Evolutionary conservation across 805 yeast genomes (phyloP).

Genomic region (Yarrowia deformans): DNA sequence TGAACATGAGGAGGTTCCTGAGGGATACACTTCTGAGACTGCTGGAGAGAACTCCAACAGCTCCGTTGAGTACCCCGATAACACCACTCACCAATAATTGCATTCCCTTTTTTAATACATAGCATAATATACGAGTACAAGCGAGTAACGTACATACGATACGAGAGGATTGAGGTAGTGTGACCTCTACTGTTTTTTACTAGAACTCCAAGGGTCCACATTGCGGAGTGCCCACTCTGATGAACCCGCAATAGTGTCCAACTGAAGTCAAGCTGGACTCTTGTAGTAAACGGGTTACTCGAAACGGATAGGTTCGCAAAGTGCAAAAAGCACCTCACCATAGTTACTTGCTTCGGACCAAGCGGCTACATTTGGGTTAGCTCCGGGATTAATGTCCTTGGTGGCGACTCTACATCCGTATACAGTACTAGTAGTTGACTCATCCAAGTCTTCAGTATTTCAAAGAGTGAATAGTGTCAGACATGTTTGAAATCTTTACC

Average conservation of each 20-base stretch:
- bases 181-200: background rate
- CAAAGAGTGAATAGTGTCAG: too few relatives aligned
- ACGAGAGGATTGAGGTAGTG: too few relatives aligned
- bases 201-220: background rate
- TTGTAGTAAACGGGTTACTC: background rate
- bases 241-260: background rate
- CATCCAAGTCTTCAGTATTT: background rate
- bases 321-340: background rate
- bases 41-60: conserved; percentile 16
- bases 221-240: background rate
- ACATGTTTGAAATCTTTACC: too few relatives aligned
- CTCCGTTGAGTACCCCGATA: conserved; percentile 13
- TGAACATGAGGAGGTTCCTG: conserved; percentile 32
- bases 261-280: background rate
- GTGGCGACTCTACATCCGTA: background rate
- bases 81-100: conserved; percentile 31
- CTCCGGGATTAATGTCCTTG: background rate
- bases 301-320: conserved; percentile 1
- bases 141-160: background rate
- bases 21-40: conserved; percentile 25
- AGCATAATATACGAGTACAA: conserved; percentile 2
- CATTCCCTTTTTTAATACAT: conserved; percentile 15
- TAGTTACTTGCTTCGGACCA: conserved; percentile 7
- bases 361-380: background rate
- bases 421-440: background rate